Evolutionary conservation across 306 rosid species (phyloP).

Genomic region (Medicago arabica): DNA sequence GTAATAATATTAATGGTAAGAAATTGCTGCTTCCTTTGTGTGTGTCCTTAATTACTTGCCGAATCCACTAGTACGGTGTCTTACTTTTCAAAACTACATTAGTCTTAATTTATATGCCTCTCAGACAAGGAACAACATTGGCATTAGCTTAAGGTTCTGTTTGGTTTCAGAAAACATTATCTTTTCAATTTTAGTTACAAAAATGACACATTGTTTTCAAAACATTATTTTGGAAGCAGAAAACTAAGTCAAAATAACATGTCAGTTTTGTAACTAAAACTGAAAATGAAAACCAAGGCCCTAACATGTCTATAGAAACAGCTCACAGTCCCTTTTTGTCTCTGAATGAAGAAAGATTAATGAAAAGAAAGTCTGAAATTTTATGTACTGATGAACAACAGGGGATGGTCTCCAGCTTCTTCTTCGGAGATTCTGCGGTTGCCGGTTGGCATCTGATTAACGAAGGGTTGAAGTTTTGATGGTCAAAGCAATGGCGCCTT

Average conservation of each 20-base stretch:
- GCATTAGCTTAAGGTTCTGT: no score
- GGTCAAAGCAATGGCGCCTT: not conserved
- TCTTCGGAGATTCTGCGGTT: not conserved
- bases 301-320: no score
- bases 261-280: no score
- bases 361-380: slow-evolving; percentile 13
- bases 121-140: not conserved
- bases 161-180: no score
- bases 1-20: slow-evolving; percentile 29
- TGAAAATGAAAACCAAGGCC: no score
- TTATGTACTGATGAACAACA: slow-evolving; percentile 32
- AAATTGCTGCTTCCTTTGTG: slow-evolving; percentile 8
- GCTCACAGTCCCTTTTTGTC: no score
- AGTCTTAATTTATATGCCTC: not conserved
- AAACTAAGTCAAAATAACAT: no score
- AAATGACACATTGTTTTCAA: no score
- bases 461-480: slow-evolving; percentile 14
- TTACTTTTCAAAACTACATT: not conserved
- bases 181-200: no score
- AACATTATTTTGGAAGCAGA: no score
- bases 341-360: not conserved
- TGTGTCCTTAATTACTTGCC: not conserved
- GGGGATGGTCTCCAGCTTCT: slow-evolving; percentile 23
- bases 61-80: not conserved
- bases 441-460: slow-evolving; percentile 9